Evolutionary conservation across 495 filamentous ascomycete genomes (phyloP).

Genomic region (Xylaria scruposa): DNA sequence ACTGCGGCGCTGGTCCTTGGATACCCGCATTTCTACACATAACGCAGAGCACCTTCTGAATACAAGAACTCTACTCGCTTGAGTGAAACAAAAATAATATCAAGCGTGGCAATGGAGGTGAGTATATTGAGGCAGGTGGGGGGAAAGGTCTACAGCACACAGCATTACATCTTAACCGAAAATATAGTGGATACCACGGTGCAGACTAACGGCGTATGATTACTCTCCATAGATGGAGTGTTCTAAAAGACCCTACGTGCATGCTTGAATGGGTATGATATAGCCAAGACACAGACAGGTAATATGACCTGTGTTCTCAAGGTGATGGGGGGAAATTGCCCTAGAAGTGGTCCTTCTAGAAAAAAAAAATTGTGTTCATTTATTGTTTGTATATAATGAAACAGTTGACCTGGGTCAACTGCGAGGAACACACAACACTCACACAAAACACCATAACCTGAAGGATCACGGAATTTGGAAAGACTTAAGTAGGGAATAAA

Average conservation of each 20-base stretch:
- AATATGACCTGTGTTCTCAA: not conserved
- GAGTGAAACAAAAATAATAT: not conserved
- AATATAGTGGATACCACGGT: not conserved
- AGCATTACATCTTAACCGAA: not conserved
- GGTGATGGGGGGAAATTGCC: not conserved
- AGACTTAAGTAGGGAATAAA: too few relatives aligned
- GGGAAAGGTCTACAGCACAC: not conserved
- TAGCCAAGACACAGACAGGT: not conserved
- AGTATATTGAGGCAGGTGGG: not conserved
- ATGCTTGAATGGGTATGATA: not conserved
- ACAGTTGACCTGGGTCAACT: too few relatives aligned
- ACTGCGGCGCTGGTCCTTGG: not conserved
- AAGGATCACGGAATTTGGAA: too few relatives aligned
- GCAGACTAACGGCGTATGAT: not conserved
- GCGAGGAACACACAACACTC: too few relatives aligned
- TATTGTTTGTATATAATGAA: too few relatives aligned
- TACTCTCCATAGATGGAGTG: not conserved
- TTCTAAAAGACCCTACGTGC: slow-evolving; percentile 2
- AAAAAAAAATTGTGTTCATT: too few relatives aligned
- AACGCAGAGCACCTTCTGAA: not conserved
- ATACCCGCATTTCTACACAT: not conserved
- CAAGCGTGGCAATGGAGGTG: not conserved
- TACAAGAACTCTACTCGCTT: not conserved
- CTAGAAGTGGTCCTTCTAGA: not conserved
- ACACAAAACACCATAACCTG: too few relatives aligned